Evolutionary conservation across 164 flowering plant genomes (phyloP), one percentile per base, ranked within the genome.

Genomic region (Tetrastigma voinierianum): DNA sequence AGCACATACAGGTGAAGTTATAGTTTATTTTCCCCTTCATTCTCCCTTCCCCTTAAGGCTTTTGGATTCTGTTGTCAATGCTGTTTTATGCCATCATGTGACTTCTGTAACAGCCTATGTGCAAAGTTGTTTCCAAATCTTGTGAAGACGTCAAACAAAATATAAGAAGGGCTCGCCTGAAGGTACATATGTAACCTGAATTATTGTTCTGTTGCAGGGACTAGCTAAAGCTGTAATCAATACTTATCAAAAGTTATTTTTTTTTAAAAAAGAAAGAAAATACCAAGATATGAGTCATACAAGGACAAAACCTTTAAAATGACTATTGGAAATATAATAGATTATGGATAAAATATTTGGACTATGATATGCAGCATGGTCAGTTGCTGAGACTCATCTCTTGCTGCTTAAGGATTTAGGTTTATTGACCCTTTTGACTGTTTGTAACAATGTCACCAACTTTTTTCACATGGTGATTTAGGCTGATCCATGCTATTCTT

Each of bases 151-250:
- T 83, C 49, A 90, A 87, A 66, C 96, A 83, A 75, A 95, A 97
- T 71, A 85, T 95, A 67, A 78, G 98, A 86, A 87, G 98, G 73
- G 89, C 97, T 58, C 86, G 98, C 14, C 98, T 90, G 67, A 95
- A 89, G 96, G 98, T 92, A 76, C 45, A 23, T 12, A 32, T 12
- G 9, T 12, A 46, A 61, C 21, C 21, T 44, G 13, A 18, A 46
- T 61, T 61, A 15, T 14, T 53, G 23, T 53, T 53, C 2, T 53
- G 1, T 53, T 17, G 56, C 56, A 15, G 14, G 11, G 20, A 7
- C 6, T 21, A 19, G 25, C 16, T 57, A 6, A n/a, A 14, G 16
- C 15, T 23, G 13, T 32, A 58, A 16, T 23, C 15, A 10, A 55
- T 12, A 55, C 58, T 18, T 7, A 17, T 32, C 40, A 32, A 32